Evolutionary conservation across 2,329 filamentous ascomycete species (phyloP).

Genomic region (Fusarium sp.): DNA sequence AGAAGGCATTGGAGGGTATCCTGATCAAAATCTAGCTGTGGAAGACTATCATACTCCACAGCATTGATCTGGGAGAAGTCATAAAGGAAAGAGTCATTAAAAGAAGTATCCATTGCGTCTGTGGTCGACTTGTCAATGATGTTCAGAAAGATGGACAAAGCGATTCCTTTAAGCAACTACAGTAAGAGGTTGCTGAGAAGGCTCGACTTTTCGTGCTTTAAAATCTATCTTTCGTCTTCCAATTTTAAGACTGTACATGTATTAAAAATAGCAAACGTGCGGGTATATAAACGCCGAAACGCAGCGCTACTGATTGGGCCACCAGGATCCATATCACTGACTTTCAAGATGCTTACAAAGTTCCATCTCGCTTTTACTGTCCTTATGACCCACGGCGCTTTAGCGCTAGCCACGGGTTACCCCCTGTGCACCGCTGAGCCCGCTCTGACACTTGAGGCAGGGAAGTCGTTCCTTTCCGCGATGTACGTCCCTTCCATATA

Average conservation of each 20-base stretch:
- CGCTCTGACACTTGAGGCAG: conserved; percentile 3
- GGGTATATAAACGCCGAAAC: conserved; percentile 14
- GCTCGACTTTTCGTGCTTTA: no score
- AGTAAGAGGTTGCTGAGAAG: no score
- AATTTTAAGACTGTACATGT: no score
- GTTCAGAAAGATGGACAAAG: no score
- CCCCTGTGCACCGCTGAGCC: conserved; percentile 7
- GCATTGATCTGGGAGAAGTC: conserved; percentile 9
- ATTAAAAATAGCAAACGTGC: conserved; percentile 8
- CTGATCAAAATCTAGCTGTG: conserved; percentile 1
- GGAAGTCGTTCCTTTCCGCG: conserved; percentile 8
- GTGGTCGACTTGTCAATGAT: no score
- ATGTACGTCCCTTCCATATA: neutral
- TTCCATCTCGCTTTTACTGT: neutral
- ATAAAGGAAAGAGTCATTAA: conserved; percentile 3
- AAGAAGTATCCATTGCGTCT: conserved; percentile 11
- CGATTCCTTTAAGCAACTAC: no score
- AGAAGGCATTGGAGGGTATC: neutral
- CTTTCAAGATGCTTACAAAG: neutral
- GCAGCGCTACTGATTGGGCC: no score
- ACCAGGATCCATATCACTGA: no score
- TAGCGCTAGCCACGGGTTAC: conserved; percentile 8
- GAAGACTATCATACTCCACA: neutral
- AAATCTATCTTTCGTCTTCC: no score
- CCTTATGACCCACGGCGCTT: neutral